A percentile compares a stretch with the other conserved stretches of the same genome.
Evolutionary conservation across 805 yeast genomes (phyloP).

Genomic region (Yueomyces sp.): DNA sequence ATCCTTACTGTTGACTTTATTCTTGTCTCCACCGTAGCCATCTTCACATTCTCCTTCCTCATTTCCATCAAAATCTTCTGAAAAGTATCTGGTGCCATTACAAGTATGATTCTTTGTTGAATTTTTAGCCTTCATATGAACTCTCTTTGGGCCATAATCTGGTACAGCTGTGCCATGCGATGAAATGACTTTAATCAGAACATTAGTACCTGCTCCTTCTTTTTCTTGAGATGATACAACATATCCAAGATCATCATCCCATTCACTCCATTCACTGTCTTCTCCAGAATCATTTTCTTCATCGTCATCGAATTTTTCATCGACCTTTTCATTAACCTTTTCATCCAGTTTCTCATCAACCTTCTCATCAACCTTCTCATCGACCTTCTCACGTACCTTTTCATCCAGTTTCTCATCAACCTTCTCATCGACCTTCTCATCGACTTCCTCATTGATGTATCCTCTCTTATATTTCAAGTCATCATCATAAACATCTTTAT

Average conservation of each 20-base stretch:
- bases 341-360: not conserved
- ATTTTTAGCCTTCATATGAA: not conserved
- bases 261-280: not conserved
- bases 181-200: not conserved
- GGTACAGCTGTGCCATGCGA: not conserved
- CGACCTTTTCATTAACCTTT: not conserved
- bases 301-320: not conserved
- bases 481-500: too few relatives aligned
- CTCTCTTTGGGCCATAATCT: not conserved
- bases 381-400: not conserved
- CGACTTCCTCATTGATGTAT: too few relatives aligned
- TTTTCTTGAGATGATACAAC: not conserved
- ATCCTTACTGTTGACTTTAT: conserved; percentile 15
- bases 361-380: not conserved
- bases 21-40: not conserved
- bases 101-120: not conserved
- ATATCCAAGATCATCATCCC: not conserved
- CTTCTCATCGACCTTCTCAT: not conserved
- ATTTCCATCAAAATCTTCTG: not conserved
- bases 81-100: not conserved
- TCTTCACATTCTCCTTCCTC: not conserved
- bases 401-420: not conserved
- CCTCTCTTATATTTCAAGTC: not conserved
- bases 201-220: not conserved
- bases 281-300: not conserved